These are phyloP conservation scores for Medicago truncatula DNA, from an alignment of 306 rosid genomes.

Conservation along the genomic window MtrunA17r5.0-ANR NC_053046.1:9492001-9492500, in stretches of 20 bases:
- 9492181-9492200: neutral
- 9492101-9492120: neutral
- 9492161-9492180: slow-evolving; percentile 62
- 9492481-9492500: slow-evolving; percentile 84
- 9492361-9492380: slow-evolving; percentile 76
- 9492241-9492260: slow-evolving; percentile 11
- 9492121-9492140: slow-evolving; percentile 63
- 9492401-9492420: slow-evolving; percentile 49
- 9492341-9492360: slow-evolving; percentile 26
- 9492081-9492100: neutral
- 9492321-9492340: slow-evolving; percentile 53
- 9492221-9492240: slow-evolving; percentile 37
- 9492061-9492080: slow-evolving; percentile 22
- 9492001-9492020: slow-evolving; percentile 37
- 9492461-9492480: slow-evolving; percentile 29
- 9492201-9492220: slow-evolving; percentile 15
- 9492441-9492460: slow-evolving; percentile 15
- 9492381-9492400: slow-evolving; percentile 89
- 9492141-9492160: slow-evolving; percentile 59
- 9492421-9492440: slow-evolving; percentile 20
- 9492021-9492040: neutral
- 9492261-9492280: neutral
- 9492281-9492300: slow-evolving; percentile 16
- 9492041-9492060: neutral
- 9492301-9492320: slow-evolving; percentile 26